phyloP scores from a whole-genome alignment of 306 rosid species.

The Inga leiocalycina region DNA sequence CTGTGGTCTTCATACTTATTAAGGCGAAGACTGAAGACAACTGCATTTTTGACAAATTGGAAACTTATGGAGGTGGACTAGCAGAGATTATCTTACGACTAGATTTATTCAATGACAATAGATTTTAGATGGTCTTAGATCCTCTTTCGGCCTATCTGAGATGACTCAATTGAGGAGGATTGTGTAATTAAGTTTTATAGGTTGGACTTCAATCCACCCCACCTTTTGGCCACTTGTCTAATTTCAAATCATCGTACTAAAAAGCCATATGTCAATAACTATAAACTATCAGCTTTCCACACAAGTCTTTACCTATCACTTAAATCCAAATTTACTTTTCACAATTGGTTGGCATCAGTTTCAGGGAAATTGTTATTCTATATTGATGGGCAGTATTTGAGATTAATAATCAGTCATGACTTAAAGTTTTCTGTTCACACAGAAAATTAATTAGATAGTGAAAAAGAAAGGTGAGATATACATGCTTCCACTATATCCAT shows the following conservation, averaged over 20 bases:
- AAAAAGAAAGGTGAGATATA: not conserved
- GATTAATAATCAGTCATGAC: not conserved
- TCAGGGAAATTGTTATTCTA: not conserved
- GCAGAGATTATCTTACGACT: constrained; percentile 6
- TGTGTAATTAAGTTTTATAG: not conserved
- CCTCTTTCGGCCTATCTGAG: not conserved
- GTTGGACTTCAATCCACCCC: not conserved
- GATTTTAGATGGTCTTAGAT: not conserved
- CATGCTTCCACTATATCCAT: not conserved
- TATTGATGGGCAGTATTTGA: not conserved
- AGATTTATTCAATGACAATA: not conserved
- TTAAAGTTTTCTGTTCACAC: not conserved
- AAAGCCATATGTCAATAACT: constrained; percentile 1
- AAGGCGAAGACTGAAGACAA: not conserved
- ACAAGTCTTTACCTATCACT: not conserved
- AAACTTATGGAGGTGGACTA: not conserved
- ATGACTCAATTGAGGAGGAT: not conserved
- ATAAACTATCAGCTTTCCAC: not conserved
- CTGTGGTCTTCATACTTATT: not conserved
- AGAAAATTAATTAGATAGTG: constrained; percentile 9
- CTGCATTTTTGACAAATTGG: not conserved
- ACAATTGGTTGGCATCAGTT: not conserved
- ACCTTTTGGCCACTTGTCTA: constrained; percentile 11
- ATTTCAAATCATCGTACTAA: not conserved
- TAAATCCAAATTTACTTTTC: not conserved